Base-by-base conservation (phyloP, 768 basidiomycete species). In the Agaricus blazei region DNA sequence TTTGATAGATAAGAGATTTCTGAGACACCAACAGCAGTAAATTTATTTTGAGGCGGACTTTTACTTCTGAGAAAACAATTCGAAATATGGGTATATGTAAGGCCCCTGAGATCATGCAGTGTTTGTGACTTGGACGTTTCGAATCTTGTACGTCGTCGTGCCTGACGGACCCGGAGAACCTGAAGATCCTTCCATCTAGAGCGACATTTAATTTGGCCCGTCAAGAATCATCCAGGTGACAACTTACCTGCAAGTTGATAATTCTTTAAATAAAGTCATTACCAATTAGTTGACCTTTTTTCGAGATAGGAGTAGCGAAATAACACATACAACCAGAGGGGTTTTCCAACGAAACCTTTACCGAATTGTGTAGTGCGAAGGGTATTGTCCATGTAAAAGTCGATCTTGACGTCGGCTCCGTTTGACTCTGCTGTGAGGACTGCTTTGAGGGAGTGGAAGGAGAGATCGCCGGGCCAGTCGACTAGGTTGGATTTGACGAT, bases 151-250 rank as follows among this genome's bases (percentile, higher is more conserved):
- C 2, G 69, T 74, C 2, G 75, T 75, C 15, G 70, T 72, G 12
- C 72, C 72, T 1, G 63, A 64, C 0, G 75, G 75, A 11, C 75
- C 75, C 27, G 75, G 75, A 46, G 71, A 69, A 6, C 75, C 75
- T 7, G 75, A 70, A 52, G 75, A 76, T 3, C 75, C 75, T 59
- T 77, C 75, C 75, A 77, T 77, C 74, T 76, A 49, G n/a, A 9
- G 40, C 40, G 6, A 19, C 40, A 19, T 41, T 41, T 3, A 41
- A 19, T 19, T 6, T 14, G 19, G 6, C n/a, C 8, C 6, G 6
- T 1, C 40, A n/a, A 14, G 14, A 4, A 41, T 2, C 19, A 19
- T 19, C 19, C 19, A 19, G 19, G n/a, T 41, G 15, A n/a, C 4
- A 19, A 54, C 63, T 26, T 49, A 70, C 73, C 69, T 75, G 74